Conservation (phyloP, 805 yeast species). For the Lipomyces mesembrius region DNA sequence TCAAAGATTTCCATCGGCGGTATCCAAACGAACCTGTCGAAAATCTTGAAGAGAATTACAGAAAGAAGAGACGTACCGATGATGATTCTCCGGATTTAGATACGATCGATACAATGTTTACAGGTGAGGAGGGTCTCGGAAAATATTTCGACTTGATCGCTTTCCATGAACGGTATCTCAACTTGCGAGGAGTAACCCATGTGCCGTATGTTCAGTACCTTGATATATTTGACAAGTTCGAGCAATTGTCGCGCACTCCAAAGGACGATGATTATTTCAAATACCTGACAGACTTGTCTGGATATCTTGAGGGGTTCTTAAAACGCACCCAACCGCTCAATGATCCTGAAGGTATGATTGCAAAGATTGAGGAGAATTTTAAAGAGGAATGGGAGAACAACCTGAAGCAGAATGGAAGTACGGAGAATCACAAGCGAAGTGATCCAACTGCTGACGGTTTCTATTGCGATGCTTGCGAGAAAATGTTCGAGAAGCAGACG, state of each 20-base stretch:
- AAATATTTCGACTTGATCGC: slow-evolving; percentile 60
- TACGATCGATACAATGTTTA: slow-evolving; percentile 54
- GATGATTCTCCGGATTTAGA: slow-evolving; percentile 35
- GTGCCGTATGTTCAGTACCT: slow-evolving; percentile 59
- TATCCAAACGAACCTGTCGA: slow-evolving; percentile 45
- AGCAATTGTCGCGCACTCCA: slow-evolving; percentile 39
- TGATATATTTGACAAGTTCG: slow-evolving; percentile 51
- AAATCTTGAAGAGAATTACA: slow-evolving; percentile 39
- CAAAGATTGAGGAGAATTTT: slow-evolving; percentile 43
- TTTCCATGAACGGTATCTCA: slow-evolving; percentile 60
- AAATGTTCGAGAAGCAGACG: slow-evolving; percentile 62
- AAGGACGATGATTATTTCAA: slow-evolving; percentile 47
- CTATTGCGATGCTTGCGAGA: slow-evolving; percentile 69
- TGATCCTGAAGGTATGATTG: slow-evolving; percentile 47
- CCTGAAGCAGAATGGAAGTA: slow-evolving; percentile 30
- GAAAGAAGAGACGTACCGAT: slow-evolving; percentile 34
- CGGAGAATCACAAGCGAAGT: not conserved
- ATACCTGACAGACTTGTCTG: slow-evolving; percentile 54
- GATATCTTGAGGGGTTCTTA: slow-evolving; percentile 58
- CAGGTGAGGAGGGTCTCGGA: slow-evolving; percentile 68
- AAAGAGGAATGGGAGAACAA: slow-evolving; percentile 39
- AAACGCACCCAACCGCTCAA: slow-evolving; percentile 56
- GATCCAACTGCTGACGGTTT: slow-evolving; percentile 35
- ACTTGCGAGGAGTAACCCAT: slow-evolving; percentile 48
- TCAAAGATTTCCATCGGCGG: slow-evolving; percentile 45